Percentiles rank a stretch among this genome's conserved stretches.
Evolutionary conservation across 108 stramenopile genomes (phyloP).

Genomic region (Skeletonema costatum): DNA sequence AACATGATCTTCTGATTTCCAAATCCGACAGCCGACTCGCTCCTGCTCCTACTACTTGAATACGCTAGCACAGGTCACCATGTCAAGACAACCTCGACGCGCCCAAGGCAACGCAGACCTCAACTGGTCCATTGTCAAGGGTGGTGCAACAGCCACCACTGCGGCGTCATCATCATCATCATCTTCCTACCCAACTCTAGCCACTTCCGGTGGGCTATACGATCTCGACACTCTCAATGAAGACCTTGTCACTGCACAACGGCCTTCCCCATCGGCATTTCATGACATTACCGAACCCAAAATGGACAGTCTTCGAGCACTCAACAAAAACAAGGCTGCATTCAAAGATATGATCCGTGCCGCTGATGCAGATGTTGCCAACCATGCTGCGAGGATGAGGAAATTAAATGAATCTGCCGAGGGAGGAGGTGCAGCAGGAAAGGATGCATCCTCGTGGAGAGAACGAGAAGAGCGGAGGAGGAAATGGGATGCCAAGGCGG

Average conservation of each 20-base stretch:
- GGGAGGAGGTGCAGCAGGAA: neutral
- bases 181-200: neutral
- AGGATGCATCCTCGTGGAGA: slow-evolving; percentile 16
- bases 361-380: slow-evolving; percentile 38
- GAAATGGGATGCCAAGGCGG: slow-evolving; percentile 36
- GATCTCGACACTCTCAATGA: slow-evolving; percentile 45
- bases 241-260: slow-evolving; percentile 12
- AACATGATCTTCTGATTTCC: neutral
- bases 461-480: slow-evolving; percentile 29
- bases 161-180: neutral
- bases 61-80: neutral
- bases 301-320: slow-evolving; percentile 30
- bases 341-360: slow-evolving; percentile 43
- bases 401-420: slow-evolving; percentile 6
- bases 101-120: neutral
- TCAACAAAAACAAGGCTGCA: slow-evolving; percentile 29
- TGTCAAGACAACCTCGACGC: neutral
- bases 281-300: slow-evolving; percentile 24
- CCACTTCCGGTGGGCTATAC: slow-evolving; percentile 22
- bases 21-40: neutral
- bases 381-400: slow-evolving; percentile 34
- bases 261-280: slow-evolving; percentile 17
- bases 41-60: neutral
- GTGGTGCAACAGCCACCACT: slow-evolving; percentile 2
- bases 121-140: neutral